phyloP scores from a whole-genome alignment of 768 basidiomycete species.

The Ramaria sp. region DNA sequence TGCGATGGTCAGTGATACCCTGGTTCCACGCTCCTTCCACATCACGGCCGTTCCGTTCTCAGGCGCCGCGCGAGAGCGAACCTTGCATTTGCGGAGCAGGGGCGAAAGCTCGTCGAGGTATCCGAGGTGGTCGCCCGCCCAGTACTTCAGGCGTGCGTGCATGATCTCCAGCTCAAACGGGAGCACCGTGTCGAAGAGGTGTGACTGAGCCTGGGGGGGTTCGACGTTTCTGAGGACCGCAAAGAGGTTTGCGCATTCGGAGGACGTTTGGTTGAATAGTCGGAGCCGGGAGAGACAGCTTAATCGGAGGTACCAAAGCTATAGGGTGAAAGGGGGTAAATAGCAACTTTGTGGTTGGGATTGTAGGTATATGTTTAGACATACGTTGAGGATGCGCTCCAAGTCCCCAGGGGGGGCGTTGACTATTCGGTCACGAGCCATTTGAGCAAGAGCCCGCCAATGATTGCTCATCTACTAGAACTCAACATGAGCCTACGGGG shows the following conservation, averaged over 20 bases:
- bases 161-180: conserved; percentile 54
- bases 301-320: conserved; percentile 82
- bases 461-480: conserved; percentile 69
- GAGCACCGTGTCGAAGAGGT: conserved; percentile 49
- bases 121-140: conserved; percentile 71
- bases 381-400: conserved; percentile 51
- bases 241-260: conserved; percentile 76
- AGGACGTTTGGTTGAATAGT: conserved; percentile 78
- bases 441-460: conserved; percentile 75
- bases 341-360: background rate
- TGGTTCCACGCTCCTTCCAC: conserved; percentile 76
- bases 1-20: conserved; percentile 69
- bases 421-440: conserved; percentile 74
- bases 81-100: conserved; percentile 52
- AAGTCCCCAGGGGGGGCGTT: conserved; percentile 60
- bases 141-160: conserved; percentile 64
- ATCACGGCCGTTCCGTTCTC: conserved; percentile 31
- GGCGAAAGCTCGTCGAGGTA: conserved; percentile 64
- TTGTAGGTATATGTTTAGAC: conserved; percentile 16
- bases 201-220: conserved; percentile 38
- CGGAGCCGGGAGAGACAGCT: conserved; percentile 70
- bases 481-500: conserved; percentile 11
- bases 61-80: conserved; percentile 28
- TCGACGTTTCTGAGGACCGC: conserved; percentile 51
- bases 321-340: background rate